These are phyloP conservation scores for Durio zibethinus DNA, from an alignment of 345 rosid species.

Conservation along the genomic window DNA sequence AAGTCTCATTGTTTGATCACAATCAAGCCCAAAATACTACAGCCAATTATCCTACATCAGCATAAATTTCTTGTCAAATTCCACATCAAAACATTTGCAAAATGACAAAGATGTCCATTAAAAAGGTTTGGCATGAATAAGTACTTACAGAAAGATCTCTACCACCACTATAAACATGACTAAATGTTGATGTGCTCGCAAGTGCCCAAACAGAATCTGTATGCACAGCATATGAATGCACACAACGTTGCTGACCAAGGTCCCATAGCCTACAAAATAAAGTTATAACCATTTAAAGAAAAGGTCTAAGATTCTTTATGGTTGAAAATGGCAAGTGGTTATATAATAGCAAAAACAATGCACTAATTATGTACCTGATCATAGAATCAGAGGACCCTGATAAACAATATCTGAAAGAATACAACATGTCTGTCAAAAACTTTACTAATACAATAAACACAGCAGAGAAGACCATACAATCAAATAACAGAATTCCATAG, in stretches of 20 bases:
- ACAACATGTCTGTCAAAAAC: conserved; percentile 13
- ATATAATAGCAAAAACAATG: conserved; percentile 10
- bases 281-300: conserved; percentile 26
- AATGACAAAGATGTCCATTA: background rate
- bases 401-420: conserved; percentile 77
- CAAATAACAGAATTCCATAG: background rate
- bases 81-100: background rate
- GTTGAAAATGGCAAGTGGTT: conserved; percentile 9
- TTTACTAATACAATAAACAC: background rate
- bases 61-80: background rate
- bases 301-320: conserved; percentile 14
- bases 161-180: conserved; percentile 98
- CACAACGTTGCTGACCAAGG: conserved; percentile 97
- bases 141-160: conserved; percentile 94
- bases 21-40: background rate
- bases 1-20: background rate
- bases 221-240: conserved; percentile 99
- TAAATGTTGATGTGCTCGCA: conserved; percentile 91
- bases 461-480: background rate
- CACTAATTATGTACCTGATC: conserved; percentile 67
- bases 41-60: background rate
- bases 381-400: conserved; percentile 99
- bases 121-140: conserved; percentile 9
- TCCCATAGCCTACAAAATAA: conserved; percentile 78
- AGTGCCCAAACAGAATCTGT: conserved; percentile 99